These are phyloP conservation scores for Crithidia expoeki DNA, from an alignment of 208 protist genomes.

Conservation along the genomic window DNA sequence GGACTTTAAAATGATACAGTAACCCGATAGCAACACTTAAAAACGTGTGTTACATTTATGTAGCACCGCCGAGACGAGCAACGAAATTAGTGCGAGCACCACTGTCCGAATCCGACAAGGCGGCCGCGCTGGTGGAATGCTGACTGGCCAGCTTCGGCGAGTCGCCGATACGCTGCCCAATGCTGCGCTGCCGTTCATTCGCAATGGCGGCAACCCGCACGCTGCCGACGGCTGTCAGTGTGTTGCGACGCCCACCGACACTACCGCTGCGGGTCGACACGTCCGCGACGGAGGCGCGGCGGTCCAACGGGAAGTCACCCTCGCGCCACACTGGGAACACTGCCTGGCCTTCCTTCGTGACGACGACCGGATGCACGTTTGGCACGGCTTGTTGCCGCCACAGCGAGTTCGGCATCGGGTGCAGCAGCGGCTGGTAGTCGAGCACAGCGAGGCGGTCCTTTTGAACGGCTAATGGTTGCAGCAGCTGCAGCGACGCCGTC, in stretches of 20 bases:
- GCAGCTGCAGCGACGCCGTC: conserved; percentile 61
- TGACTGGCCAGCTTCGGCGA: conserved; percentile 16
- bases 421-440: conserved; percentile 76
- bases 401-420: conserved; percentile 70
- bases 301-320: conserved; percentile 60
- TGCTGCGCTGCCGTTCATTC: conserved; percentile 28
- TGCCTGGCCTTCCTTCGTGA: conserved; percentile 22
- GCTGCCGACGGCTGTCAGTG: conserved; percentile 11
- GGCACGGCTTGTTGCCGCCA: conserved; percentile 66
- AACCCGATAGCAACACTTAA: too few relatives aligned
- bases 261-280: conserved; percentile 7
- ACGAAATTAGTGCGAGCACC: conserved; percentile 16
- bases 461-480: conserved; percentile 67
- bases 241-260: conserved; percentile 15
- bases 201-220: conserved; percentile 16
- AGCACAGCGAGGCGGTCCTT: conserved; percentile 41
- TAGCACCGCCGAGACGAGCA: neutral
- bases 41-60: too few relatives aligned
- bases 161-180: conserved; percentile 17
- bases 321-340: conserved; percentile 76
- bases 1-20: too few relatives aligned
- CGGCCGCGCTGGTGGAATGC: conserved; percentile 1
- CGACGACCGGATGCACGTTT: conserved; percentile 71
- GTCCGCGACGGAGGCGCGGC: conserved; percentile 20
- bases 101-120: conserved; percentile 20